Evolutionary conservation across 2,329 filamentous ascomycete species (phyloP), one percentile per base, ranked within the genome.

Genomic region (Aspergillus udagawae): DNA sequence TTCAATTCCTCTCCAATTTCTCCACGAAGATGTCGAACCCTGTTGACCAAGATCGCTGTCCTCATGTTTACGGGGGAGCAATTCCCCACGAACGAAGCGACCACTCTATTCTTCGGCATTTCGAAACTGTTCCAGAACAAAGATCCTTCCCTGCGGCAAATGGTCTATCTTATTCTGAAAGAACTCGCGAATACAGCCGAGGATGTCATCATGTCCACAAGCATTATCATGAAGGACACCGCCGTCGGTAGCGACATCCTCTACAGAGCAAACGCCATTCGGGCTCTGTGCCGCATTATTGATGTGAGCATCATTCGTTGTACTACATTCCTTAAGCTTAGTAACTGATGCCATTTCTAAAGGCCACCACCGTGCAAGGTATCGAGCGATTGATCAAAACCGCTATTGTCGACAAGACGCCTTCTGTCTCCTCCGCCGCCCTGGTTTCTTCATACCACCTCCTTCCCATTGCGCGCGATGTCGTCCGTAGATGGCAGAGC

Each of bases 51-150:
- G 83, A 94, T 99, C 72, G 91, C 91, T 51, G 89, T 97, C 58
- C 88, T 99, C 63, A 84, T 99, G 68, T 97, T 97, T 78, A 97
- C 92, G 21, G 94, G 94, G 68, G 94, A 99, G 80, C 92, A 88
- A 73, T 99, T 97, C 82, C 92, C 93, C 49, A 93, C 90, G 59
- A 95, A 96, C 73, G 94, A 99, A 85, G 94, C 94, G 67, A 97
- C 94, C 32, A 93, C 91, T 50, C 89, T 99, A 64, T 99, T 99
- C 86, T 97, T 97, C 75, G 92, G 93, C 68, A 97, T 96, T 77
- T 97, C 93, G 61, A 97, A 97, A 83, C 85, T 97, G 60, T 99
- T 99, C 84, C 93, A 97, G 82, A 97, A 97, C 80, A 97, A 97
- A 79, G 94, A 99, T 88, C 90, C 92, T 70, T 93, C 91, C 69